phyloP scores from a whole-genome alignment of 805 yeast genomes.

The Komagataella pastoris region DNA sequence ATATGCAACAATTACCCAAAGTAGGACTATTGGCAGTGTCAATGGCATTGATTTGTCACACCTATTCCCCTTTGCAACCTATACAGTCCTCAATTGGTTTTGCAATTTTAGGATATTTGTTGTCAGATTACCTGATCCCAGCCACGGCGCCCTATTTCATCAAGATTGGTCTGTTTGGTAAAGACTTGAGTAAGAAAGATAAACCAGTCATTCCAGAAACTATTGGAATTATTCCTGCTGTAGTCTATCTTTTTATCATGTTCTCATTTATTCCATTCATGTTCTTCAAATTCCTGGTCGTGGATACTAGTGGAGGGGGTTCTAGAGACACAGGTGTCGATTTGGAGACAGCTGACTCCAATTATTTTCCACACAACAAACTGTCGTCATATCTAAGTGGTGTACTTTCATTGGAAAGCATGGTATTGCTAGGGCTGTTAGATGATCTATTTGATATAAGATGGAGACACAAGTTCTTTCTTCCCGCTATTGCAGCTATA shows the following conservation, averaged over 20 bases:
- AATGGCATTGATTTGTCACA: slow-evolving; percentile 7
- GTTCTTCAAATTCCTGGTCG: slow-evolving; percentile 57
- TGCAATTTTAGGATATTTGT: slow-evolving; percentile 49
- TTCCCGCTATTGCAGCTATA: slow-evolving; percentile 89
- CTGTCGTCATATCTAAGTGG: slow-evolving; percentile 82
- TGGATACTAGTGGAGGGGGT: slow-evolving; percentile 41
- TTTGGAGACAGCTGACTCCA: slow-evolving; percentile 1
- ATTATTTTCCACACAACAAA: slow-evolving; percentile 64
- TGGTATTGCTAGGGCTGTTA: slow-evolving; percentile 74
- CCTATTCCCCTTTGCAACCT: slow-evolving; percentile 23
- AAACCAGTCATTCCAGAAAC: slow-evolving; percentile 76
- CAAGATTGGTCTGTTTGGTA: slow-evolving; percentile 72
- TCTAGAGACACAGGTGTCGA: slow-evolving; percentile 27
- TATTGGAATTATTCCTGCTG: slow-evolving; percentile 82
- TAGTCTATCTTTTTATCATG: slow-evolving; percentile 70
- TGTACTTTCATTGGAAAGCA: slow-evolving; percentile 69
- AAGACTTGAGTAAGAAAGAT: slow-evolving; percentile 69
- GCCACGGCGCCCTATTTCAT: slow-evolving; percentile 52
- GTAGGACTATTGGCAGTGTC: slow-evolving; percentile 4
- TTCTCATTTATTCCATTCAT: slow-evolving; percentile 78
- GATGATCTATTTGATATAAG: slow-evolving; percentile 93
- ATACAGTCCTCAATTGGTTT: slow-evolving; percentile 53
- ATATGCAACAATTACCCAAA: background rate
- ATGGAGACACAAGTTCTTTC: slow-evolving; percentile 94
- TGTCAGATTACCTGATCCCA: slow-evolving; percentile 55